Conservation (phyloP, 345 rosid species). For the Eucalyptus cloeziana region DNA sequence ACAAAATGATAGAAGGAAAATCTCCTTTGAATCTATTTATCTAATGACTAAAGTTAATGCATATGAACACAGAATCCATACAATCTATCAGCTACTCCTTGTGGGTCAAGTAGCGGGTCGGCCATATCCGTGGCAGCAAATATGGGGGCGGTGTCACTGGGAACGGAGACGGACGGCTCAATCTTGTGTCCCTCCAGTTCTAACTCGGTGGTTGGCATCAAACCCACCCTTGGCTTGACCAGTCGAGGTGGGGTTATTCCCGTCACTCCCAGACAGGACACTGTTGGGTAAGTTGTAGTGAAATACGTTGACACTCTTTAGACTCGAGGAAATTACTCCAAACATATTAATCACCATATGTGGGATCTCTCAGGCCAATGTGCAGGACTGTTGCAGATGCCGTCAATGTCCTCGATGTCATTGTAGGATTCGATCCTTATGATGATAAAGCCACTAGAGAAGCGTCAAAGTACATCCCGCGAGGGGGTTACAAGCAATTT, state of each 20-base stretch:
- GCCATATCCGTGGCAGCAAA: slow-evolving; percentile 69
- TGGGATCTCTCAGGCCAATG: slow-evolving; percentile 18
- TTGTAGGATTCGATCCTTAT: slow-evolving; percentile 25
- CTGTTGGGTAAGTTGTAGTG: slow-evolving; percentile 22
- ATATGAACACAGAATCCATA: slow-evolving; percentile 58
- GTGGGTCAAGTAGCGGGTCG: slow-evolving; percentile 74
- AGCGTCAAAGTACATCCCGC: slow-evolving; percentile 31
- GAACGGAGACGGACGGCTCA: slow-evolving; percentile 75
- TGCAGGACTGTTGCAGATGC: slow-evolving; percentile 36
- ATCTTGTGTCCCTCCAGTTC: slow-evolving; percentile 42
- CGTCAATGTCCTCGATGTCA: slow-evolving; percentile 27
- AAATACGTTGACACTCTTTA: neutral
- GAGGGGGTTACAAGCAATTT: slow-evolving; percentile 33
- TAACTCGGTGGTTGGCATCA: slow-evolving; percentile 60
- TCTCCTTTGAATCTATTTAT: neutral
- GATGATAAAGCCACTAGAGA: slow-evolving; percentile 25
- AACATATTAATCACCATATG: neutral
- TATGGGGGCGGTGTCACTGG: slow-evolving; percentile 45
- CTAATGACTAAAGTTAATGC: neutral
- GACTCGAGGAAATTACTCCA: neutral
- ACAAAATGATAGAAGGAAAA: neutral
- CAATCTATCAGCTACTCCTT: slow-evolving; percentile 32
- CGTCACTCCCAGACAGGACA: slow-evolving; percentile 49
- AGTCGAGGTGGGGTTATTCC: slow-evolving; percentile 71
- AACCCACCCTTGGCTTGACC: slow-evolving; percentile 69